A percentile compares a stretch with the other conserved stretches of the same genome.
Evolutionary conservation across 306 rosid species (phyloP).

Genomic region (Cucumis cinereus): DNA sequence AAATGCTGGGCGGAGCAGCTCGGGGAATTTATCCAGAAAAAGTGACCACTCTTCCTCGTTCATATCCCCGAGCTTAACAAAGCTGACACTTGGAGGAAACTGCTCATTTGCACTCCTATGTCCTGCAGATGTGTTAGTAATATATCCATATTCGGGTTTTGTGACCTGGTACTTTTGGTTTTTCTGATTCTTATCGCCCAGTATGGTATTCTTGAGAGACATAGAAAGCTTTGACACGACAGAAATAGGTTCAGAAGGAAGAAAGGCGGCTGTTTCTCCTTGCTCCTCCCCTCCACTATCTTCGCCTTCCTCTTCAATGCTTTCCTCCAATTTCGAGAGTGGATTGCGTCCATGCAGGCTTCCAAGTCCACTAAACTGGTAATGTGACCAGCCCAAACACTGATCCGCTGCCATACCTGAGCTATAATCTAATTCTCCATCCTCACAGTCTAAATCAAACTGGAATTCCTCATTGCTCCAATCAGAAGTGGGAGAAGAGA

Average conservation of each 20-base stretch:
- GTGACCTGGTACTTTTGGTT: conserved; percentile 26
- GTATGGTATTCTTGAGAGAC: conserved; percentile 45
- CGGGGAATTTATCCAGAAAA: conserved; percentile 69
- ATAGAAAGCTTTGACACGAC: conserved; percentile 36
- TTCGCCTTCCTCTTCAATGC: conserved; percentile 40
- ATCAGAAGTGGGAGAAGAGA: conserved; percentile 43
- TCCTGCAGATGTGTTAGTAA: conserved; percentile 49
- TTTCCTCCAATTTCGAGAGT: conserved; percentile 74
- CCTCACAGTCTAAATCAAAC: conserved; percentile 73
- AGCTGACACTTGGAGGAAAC: conserved; percentile 77
- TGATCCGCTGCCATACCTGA: conserved; percentile 30
- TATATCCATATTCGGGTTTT: conserved; percentile 37
- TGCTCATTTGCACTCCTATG: conserved; percentile 95
- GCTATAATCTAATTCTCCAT: conserved; percentile 23
- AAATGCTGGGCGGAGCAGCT: conserved; percentile 66
- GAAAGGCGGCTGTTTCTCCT: conserved; percentile 15
- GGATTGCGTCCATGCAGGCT: conserved; percentile 32
- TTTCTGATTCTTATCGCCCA: conserved; percentile 46
- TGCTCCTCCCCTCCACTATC: conserved; percentile 48
- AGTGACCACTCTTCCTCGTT: conserved; percentile 61
- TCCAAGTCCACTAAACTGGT: conserved; percentile 30
- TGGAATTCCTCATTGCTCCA: conserved; percentile 40
- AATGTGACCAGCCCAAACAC: conserved; percentile 25
- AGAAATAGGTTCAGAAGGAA: conserved; percentile 18
- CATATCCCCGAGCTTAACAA: conserved; percentile 74